Evolutionary conservation across 2,329 filamentous ascomycete species (phyloP).

Genomic region (Monosporascus sp.): DNA sequence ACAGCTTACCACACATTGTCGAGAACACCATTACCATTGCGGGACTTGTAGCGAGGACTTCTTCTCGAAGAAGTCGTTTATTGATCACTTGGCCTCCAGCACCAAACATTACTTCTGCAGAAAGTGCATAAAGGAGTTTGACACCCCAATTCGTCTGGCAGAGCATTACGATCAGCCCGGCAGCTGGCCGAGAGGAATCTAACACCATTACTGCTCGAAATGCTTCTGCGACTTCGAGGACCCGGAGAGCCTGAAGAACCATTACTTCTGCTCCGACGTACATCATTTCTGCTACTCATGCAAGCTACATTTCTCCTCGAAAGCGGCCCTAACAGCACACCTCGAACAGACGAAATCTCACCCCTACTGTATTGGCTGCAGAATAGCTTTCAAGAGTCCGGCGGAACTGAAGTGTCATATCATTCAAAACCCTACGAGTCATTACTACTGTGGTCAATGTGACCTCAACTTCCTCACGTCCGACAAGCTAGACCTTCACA

Average conservation of each 20-base stretch:
- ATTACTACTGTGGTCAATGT: background rate
- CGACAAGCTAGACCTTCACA: background rate
- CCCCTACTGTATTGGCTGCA: constrained; percentile 1
- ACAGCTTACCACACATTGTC: background rate
- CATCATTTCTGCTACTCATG: constrained; percentile 2
- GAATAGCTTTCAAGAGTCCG: background rate
- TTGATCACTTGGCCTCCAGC: background rate
- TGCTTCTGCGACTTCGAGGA: background rate
- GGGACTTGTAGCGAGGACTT: background rate
- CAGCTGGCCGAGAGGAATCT: background rate
- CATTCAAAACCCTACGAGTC: background rate
- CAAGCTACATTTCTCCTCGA: background rate
- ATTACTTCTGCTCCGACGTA: constrained; percentile 1
- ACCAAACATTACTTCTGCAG: constrained; percentile 4
- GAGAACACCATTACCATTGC: background rate
- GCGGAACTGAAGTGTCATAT: background rate
- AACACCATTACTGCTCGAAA: background rate
- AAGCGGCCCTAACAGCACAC: background rate
- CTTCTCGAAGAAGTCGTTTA: background rate
- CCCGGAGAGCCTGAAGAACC: background rate
- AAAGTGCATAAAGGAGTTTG: constrained; percentile 1
- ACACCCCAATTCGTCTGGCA: background rate
- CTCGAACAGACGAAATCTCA: background rate
- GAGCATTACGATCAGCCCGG: background rate
- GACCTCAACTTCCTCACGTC: too few species aligned